Evolutionary conservation across 495 filamentous ascomycete genomes (phyloP).

Genomic region (Penicillium desertorum): DNA sequence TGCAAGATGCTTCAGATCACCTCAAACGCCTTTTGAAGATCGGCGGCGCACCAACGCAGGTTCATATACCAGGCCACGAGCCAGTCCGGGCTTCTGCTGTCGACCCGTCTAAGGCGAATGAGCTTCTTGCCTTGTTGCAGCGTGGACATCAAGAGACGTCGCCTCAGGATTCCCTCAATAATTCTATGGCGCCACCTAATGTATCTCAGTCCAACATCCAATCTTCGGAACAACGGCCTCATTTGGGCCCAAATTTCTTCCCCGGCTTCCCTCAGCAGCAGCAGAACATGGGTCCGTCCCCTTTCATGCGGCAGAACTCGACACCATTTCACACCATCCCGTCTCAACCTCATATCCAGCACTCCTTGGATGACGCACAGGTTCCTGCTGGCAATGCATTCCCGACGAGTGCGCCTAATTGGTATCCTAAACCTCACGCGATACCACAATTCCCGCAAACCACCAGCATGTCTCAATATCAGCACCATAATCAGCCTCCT

Average conservation of each 20-base stretch:
- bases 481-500: constrained; percentile 12
- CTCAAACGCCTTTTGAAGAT: constrained; percentile 65
- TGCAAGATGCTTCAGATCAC: constrained; percentile 57
- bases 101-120: constrained; percentile 46
- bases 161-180: constrained; percentile 35
- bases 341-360: constrained; percentile 13
- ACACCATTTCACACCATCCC: constrained; percentile 21
- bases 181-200: constrained; percentile 43
- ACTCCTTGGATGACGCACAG: constrained; percentile 9
- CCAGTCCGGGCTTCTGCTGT: constrained; percentile 17
- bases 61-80: constrained; percentile 11
- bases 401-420: constrained; percentile 14
- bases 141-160: constrained; percentile 42
- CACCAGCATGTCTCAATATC: constrained; percentile 13
- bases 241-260: constrained; percentile 40
- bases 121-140: constrained; percentile 60
- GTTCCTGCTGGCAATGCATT: constrained; percentile 14
- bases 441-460: constrained; percentile 20
- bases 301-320: constrained; percentile 26
- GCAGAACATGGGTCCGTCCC: constrained; percentile 25
- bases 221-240: constrained; percentile 45
- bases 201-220: constrained; percentile 9
- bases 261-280: constrained; percentile 40
- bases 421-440: constrained; percentile 17
- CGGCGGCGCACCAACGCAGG: constrained; percentile 37